Conservation (phyloP, 208 protist genomes). For the Leptomonas seymouri region DNA sequence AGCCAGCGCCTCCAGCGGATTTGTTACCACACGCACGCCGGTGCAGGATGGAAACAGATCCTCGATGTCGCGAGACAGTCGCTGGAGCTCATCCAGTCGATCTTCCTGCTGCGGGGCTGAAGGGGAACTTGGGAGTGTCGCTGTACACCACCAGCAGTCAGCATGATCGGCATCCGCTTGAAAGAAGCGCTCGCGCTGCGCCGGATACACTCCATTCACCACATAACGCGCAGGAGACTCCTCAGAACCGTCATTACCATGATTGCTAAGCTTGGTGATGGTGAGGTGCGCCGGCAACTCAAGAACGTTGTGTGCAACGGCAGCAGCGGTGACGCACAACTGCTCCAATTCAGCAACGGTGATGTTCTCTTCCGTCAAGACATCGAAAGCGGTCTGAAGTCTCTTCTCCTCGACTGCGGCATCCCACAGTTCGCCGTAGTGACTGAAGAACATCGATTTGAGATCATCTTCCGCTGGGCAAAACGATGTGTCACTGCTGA, state of each 20-base stretch:
- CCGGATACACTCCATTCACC: slow-evolving; percentile 80
- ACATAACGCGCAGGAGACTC: slow-evolving; percentile 41
- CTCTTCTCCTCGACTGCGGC: slow-evolving; percentile 58
- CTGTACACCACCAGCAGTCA: slow-evolving; percentile 31
- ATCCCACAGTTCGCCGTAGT: slow-evolving; percentile 73
- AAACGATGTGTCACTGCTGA: background rate
- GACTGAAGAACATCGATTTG: slow-evolving; percentile 55
- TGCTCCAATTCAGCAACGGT: slow-evolving; percentile 35
- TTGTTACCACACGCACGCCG: slow-evolving; percentile 51
- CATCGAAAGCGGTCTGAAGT: slow-evolving; percentile 59
- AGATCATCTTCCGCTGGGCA: slow-evolving; percentile 30
- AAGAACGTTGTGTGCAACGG: slow-evolving; percentile 13
- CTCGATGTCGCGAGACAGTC: background rate
- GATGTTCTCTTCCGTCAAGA: slow-evolving; percentile 36
- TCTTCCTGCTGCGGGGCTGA: background rate
- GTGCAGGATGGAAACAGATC: slow-evolving; percentile 23
- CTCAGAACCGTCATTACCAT: background rate
- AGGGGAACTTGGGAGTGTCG: slow-evolving; percentile 5
- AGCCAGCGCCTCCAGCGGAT: slow-evolving; percentile 77
- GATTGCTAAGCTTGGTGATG: slow-evolving; percentile 2
- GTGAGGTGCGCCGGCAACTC: slow-evolving; percentile 20
- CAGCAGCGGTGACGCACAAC: slow-evolving; percentile 26
- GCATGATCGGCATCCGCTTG: background rate
- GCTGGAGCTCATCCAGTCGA: background rate
- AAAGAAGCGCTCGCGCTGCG: slow-evolving; percentile 42